Conservation (phyloP, 306 rosid species). For the Geum urbanum region DNA sequence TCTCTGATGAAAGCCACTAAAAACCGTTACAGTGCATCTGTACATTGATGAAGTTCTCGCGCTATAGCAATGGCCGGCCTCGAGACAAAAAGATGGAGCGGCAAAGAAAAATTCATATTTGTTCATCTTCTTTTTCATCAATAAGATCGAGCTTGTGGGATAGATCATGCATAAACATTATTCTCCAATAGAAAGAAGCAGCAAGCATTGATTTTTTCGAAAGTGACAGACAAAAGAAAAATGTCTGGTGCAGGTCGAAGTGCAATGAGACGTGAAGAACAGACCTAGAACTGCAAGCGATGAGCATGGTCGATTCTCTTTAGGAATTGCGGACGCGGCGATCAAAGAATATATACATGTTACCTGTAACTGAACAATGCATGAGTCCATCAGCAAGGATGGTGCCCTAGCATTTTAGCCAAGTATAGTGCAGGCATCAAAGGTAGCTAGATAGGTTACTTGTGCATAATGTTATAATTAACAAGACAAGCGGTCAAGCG, state of each 20-base stretch:
- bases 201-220: neutral
- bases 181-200: neutral
- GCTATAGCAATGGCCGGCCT: neutral
- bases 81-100: neutral
- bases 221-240: neutral
- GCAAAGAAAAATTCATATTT: neutral
- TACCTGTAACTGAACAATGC: neutral
- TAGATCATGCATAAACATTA: slow-evolving; percentile 2
- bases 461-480: neutral
- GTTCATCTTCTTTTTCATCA: neutral
- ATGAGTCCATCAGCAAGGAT: neutral
- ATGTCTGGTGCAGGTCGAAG: neutral
- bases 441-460: neutral
- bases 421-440: neutral
- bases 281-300: neutral
- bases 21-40: neutral
- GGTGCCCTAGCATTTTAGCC: neutral
- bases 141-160: neutral
- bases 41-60: neutral
- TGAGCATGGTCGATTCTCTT: neutral
- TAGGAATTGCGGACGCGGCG: neutral
- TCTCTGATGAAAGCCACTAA: neutral
- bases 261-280: neutral
- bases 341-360: neutral
- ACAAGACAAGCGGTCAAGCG: neutral